Evolutionary conservation across 2,329 filamentous ascomycete species (phyloP).

Genomic region (Celoporthe dispersa): DNA sequence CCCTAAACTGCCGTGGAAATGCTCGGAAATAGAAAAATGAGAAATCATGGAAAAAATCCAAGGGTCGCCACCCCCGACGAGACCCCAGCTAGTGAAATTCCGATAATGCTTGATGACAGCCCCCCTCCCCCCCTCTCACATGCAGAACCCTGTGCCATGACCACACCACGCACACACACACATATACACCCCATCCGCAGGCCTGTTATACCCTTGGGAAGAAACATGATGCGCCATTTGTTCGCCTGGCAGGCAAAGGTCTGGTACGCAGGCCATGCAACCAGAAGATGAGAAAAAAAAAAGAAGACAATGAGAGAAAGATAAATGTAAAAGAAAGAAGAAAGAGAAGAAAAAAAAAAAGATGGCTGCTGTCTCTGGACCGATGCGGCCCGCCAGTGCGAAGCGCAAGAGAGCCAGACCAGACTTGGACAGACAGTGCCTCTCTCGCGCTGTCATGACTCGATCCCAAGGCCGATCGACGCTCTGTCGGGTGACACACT

Average conservation of each 20-base stretch:
- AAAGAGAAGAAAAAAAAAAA: not conserved
- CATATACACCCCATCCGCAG: not conserved
- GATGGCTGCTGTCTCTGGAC: not conserved
- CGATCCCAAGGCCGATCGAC: constrained; percentile 13
- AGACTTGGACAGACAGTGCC: not conserved
- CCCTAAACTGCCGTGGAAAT: constrained; percentile 26
- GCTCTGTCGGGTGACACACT: constrained; percentile 5
- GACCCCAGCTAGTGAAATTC: not conserved
- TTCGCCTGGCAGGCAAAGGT: not conserved
- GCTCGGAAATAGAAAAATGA: constrained; percentile 8
- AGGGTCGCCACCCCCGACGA: constrained; percentile 2
- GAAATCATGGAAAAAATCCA: not conserved
- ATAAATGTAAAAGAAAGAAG: not conserved
- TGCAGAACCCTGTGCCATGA: constrained; percentile 4
- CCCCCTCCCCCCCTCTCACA: not conserved
- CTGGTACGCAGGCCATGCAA: not conserved
- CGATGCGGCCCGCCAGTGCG: not conserved
- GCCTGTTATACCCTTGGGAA: not conserved
- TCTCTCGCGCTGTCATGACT: constrained; percentile 22
- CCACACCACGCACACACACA: too few relatives aligned
- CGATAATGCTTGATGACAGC: not conserved
- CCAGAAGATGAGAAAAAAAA: not conserved
- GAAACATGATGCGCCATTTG: not conserved
- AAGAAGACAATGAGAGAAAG: too few relatives aligned
- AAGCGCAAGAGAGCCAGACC: not conserved